These are phyloP conservation scores for Phtheirospermum japonicum DNA, from an alignment of 257 asterid species.

Conservation along the genomic window DNA sequence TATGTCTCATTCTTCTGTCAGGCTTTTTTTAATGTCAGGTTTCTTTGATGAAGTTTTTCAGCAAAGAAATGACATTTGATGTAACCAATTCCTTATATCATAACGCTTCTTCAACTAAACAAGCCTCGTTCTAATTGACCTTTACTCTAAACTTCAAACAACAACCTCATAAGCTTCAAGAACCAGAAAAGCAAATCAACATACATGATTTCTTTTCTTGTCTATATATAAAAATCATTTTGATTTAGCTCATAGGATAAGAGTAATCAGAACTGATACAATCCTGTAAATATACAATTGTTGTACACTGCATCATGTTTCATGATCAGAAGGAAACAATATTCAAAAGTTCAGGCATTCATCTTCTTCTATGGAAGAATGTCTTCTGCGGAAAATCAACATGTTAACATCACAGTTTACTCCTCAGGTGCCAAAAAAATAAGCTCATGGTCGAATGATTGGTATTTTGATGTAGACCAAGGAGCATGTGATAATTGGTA, in stretches of 20 bases:
- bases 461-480: conserved; percentile 16
- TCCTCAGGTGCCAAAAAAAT: conserved; percentile 12
- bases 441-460: not conserved
- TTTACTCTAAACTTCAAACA: not conserved
- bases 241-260: not conserved
- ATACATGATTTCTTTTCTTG: not conserved
- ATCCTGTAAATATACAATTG: not conserved
- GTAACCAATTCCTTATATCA: not conserved
- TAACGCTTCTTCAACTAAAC: not conserved
- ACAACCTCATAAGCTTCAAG: conserved; percentile 8
- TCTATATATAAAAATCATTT: not conserved
- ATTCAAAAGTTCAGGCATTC: conserved; percentile 2
- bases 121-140: conserved; percentile 7
- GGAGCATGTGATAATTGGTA: not conserved
- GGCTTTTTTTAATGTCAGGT: not conserved
- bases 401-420: conserved; percentile 10
- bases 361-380: too few species aligned
- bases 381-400: conserved; percentile 8
- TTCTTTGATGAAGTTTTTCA: conserved; percentile 3
- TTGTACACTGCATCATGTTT: conserved; percentile 1
- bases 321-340: not conserved
- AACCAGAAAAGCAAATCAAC: conserved; percentile 11
- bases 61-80: conserved; percentile 13
- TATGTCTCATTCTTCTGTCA: conserved; percentile 5
- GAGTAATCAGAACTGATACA: conserved; percentile 16